Base-by-base conservation (phyloP, 192 early-diverging fungal species). In the Mortierella hygrophila region DNA sequence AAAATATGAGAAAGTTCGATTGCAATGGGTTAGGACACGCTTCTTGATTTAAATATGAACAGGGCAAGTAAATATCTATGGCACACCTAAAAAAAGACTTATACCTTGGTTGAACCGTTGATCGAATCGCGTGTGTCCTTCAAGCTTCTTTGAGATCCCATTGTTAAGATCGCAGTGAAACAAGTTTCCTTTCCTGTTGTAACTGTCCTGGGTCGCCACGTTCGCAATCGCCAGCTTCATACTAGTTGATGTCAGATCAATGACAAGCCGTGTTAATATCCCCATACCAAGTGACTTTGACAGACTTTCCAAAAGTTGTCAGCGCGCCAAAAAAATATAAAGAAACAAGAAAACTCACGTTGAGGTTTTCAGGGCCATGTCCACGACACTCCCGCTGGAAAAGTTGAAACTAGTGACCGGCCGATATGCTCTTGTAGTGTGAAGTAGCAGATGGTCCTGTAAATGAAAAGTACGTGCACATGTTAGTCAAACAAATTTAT, bases 161-260 rank as follows among this genome's bases (percentile, higher is more conserved):
- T 54, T 57, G 4, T 77, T n/a, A 6, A 86, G 70, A 23, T 86
- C 84, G 26, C 75, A 77, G 13, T 74, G 75, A 10, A 86, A 68
- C 4, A 86, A 38, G 44, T 86, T 86, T 18, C 84, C 84, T 21
- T 60, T 68, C 37, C 84, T 79, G 40, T 86, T 86, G 42, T 86
- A 86, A 5, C 42, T 68, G 37, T 86, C 84, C 52, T 77, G 78
- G 1, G 84, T 86, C 10, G 84, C 76, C 4, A 81, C 70, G 23
- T 78, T 86, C 13, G 84, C 84, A 5, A 81, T 73, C 0, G 79
- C 84, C 16, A 86, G 55, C 29, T 78, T 80, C 41, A 81, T 32
- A 1, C 84, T 85, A 71, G 8, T 23, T 18, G 23, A 63, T 11
- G 38, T 16, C 23, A 44, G 40, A 15, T 23, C 38, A 80, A 23